These are phyloP conservation scores for Scedosporium minutisporum DNA, from an alignment of 2,329 filamentous ascomycete species.

Conservation along the genomic window DNA sequence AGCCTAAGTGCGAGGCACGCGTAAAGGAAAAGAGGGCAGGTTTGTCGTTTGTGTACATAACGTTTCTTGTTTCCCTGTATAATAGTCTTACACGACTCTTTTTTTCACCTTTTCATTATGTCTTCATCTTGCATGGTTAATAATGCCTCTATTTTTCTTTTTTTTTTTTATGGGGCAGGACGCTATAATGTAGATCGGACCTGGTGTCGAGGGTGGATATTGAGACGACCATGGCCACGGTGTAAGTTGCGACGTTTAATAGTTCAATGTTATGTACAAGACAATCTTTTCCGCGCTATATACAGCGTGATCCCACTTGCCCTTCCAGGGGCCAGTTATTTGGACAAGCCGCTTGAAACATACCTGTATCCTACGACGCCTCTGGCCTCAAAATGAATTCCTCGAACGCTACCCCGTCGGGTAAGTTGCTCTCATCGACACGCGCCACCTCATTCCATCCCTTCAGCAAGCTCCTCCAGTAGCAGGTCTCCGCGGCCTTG, in stretches of 20 bases:
- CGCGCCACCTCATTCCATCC: slow-evolving; percentile 35
- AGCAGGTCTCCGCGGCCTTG: slow-evolving; percentile 41
- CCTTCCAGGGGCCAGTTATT: too few species aligned
- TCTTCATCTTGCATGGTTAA: background rate
- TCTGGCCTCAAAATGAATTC: slow-evolving; percentile 19
- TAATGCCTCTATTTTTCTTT: background rate
- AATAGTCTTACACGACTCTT: background rate
- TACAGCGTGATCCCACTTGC: too few species aligned
- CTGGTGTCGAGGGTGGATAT: background rate
- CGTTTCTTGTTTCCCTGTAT: background rate
- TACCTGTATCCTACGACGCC: background rate
- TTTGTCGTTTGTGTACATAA: background rate
- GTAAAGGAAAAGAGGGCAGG: slow-evolving; percentile 1
- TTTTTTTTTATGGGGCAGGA: too few species aligned
- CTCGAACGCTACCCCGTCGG: slow-evolving; percentile 27
- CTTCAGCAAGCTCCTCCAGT: slow-evolving; percentile 39
- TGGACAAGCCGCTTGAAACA: too few species aligned
- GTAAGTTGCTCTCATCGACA: slow-evolving; percentile 23
- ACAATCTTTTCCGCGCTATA: background rate
- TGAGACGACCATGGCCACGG: background rate
- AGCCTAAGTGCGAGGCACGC: slow-evolving; percentile 55
- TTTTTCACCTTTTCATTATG: background rate
- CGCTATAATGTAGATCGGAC: background rate
- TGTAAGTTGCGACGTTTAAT: background rate
- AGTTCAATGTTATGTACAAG: background rate